A percentile compares a stretch with the other conserved stretches of the same genome.
These are phyloP conservation scores for Halenospora varia DNA, from an alignment of 495 filamentous ascomycete species.

Conservation along the genomic window DNA sequence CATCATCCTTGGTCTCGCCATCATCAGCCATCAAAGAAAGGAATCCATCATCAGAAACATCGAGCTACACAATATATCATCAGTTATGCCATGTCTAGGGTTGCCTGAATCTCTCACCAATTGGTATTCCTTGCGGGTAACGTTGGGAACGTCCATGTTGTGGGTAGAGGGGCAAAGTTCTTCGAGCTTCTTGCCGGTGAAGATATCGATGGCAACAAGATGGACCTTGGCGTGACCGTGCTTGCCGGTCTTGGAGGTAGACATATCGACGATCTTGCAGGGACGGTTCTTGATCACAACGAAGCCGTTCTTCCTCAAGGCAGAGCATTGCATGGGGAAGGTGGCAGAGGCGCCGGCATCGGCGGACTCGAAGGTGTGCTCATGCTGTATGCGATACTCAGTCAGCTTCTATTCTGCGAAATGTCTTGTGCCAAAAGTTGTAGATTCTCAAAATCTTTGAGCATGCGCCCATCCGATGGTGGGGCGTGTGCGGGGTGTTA, in stretches of 20 bases:
- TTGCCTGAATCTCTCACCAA: constrained; percentile 60
- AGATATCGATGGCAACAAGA: constrained; percentile 95
- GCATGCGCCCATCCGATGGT: constrained; percentile 24
- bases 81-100: not conserved
- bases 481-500: constrained; percentile 27
- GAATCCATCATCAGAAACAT: constrained; percentile 86
- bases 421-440: constrained; percentile 3
- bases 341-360: constrained; percentile 93
- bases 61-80: constrained; percentile 51
- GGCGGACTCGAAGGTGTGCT: constrained; percentile 85
- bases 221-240: constrained; percentile 99
- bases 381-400: constrained; percentile 54
- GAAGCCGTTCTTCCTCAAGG: constrained; percentile 95
- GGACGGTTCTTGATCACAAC: constrained; percentile 97
- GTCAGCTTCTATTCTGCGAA: constrained; percentile 15
- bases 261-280: constrained; percentile 99
- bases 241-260: constrained; percentile 99
- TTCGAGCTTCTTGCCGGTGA: constrained; percentile 99
- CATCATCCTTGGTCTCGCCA: constrained; percentile 86
- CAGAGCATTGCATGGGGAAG: constrained; percentile 98
- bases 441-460: constrained; percentile 3
- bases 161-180: constrained; percentile 99
- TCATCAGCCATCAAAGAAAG: constrained; percentile 81
- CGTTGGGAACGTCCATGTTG: constrained; percentile 99
- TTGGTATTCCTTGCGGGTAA: constrained; percentile 84